phyloP scores from a whole-genome alignment of 768 basidiomycete genomes.

The Polyporus arcularius region DNA sequence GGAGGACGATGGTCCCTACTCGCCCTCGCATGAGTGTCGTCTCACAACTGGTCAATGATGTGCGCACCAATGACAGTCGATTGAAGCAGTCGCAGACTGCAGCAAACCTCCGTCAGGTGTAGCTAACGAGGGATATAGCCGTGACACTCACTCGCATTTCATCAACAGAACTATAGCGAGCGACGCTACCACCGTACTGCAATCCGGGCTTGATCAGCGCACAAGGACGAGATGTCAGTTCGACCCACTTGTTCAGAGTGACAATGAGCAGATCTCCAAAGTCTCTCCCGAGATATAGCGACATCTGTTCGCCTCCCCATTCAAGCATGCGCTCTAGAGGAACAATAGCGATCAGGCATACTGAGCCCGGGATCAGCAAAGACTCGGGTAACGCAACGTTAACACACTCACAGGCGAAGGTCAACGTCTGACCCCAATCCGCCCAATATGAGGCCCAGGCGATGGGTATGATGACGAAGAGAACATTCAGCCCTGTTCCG shows the following conservation, averaged over 20 bases:
- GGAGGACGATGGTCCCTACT: conserved; percentile 69
- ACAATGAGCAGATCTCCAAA: conserved; percentile 65
- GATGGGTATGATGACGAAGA: conserved; percentile 58
- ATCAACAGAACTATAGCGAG: conserved; percentile 64
- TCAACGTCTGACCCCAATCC: conserved; percentile 36
- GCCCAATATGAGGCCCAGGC: conserved; percentile 37
- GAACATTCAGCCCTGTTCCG: conserved; percentile 43
- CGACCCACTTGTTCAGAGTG: conserved; percentile 62
- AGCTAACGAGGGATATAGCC: background rate
- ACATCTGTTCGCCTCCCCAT: conserved; percentile 57
- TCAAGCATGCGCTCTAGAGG: conserved; percentile 70
- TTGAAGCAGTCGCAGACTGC: conserved; percentile 63
- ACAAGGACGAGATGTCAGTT: background rate
- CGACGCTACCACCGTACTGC: conserved; percentile 68
- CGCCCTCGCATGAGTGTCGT: background rate
- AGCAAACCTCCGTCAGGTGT: background rate
- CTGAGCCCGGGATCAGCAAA: background rate
- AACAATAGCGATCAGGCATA: conserved; percentile 44
- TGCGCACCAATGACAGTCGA: conserved; percentile 64
- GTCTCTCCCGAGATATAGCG: conserved; percentile 52
- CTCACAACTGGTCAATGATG: too few species aligned
- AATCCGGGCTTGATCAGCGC: background rate
- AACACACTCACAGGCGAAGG: conserved; percentile 46
- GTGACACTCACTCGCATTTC: conserved; percentile 65
- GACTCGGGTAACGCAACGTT: background rate